Conservation (phyloP, 2,329 filamentous ascomycete species). For the Diplocarpon mali region DNA sequence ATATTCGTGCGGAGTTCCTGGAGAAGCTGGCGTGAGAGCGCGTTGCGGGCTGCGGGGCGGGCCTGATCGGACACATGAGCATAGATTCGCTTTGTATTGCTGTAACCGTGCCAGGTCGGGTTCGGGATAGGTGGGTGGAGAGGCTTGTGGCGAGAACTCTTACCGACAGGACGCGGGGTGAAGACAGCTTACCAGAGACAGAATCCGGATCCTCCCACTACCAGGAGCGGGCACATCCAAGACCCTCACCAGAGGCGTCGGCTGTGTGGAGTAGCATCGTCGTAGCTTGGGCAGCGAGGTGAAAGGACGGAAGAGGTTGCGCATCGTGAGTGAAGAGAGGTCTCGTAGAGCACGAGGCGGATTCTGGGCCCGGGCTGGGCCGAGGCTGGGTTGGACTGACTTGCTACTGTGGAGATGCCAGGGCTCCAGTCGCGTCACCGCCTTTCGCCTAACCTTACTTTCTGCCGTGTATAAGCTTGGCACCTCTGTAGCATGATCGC, state of each 20-base stretch:
- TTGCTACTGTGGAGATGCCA: no score
- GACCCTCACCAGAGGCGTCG: conserved; percentile 11
- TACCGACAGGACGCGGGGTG: background rate
- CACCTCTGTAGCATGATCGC: background rate
- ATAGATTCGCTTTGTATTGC: no score
- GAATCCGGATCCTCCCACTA: conserved; percentile 68
- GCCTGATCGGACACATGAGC: conserved; percentile 43
- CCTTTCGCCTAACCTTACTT: no score
- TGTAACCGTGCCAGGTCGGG: background rate
- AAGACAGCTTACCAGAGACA: conserved; percentile 29
- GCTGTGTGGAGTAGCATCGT: conserved; percentile 9
- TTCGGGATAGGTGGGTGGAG: background rate
- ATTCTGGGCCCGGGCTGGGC: background rate
- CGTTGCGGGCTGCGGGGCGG: conserved; percentile 75
- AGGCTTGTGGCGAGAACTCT: background rate
- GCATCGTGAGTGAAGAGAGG: background rate
- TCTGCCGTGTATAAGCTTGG: no score
- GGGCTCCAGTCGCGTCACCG: no score
- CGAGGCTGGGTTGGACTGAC: background rate
- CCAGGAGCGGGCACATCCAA: conserved; percentile 14
- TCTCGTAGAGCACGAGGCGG: no score
- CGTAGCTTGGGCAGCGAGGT: conserved; percentile 1
- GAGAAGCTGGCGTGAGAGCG: conserved; percentile 73
- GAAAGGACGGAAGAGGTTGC: conserved; percentile 1
- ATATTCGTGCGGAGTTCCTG: conserved; percentile 61